A percentile compares a stretch with the other conserved stretches of the same genome.
These are phyloP conservation scores for Dothideomycetidae sp. DNA, from an alignment of 2,329 filamentous ascomycete species.

Conservation along the genomic window DNA sequence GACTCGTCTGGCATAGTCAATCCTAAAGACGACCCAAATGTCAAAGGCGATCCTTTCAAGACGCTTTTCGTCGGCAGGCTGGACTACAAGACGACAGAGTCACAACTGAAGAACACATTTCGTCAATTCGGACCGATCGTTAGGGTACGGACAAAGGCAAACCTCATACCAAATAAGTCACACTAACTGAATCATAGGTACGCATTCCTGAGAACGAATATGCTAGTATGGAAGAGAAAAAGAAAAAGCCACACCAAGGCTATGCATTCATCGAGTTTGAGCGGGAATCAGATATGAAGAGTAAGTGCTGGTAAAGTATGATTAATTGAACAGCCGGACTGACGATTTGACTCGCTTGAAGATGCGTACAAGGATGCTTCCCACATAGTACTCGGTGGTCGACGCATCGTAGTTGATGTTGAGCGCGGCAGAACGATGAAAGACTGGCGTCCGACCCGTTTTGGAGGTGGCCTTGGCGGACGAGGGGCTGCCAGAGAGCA, in stretches of 20 bases:
- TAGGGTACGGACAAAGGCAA: conserved; percentile 42
- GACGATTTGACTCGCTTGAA: conserved; percentile 36
- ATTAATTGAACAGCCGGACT: no score
- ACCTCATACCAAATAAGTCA: no score
- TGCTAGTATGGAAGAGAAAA: conserved; percentile 27
- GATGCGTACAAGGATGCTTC: conserved; percentile 83
- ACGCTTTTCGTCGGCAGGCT: conserved; percentile 85
- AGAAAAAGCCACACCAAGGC: conserved; percentile 62
- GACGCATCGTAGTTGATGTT: conserved; percentile 85
- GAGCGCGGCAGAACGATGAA: conserved; percentile 89
- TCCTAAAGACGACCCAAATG: conserved; percentile 70
- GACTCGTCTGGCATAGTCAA: conserved; percentile 43
- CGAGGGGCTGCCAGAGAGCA: conserved; percentile 80
- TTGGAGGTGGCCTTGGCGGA: conserved; percentile 83
- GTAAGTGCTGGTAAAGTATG: conserved; percentile 42
- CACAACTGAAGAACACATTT: conserved; percentile 88
- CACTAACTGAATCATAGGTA: no score
- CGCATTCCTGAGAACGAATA: conserved; percentile 63
- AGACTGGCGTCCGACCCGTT: conserved; percentile 81
- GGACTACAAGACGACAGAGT: conserved; percentile 75
- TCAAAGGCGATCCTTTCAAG: conserved; percentile 86
- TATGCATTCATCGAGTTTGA: conserved; percentile 97
- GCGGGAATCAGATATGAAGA: conserved; percentile 97
- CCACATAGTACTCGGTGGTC: conserved; percentile 82
- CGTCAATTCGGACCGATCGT: conserved; percentile 88